Percentiles rank a stretch among this genome's conserved stretches.
These are phyloP conservation scores for Polyporus tsugae DNA, from an alignment of 1,284 basidiomycete genomes.

Conservation along the genomic window DNA sequence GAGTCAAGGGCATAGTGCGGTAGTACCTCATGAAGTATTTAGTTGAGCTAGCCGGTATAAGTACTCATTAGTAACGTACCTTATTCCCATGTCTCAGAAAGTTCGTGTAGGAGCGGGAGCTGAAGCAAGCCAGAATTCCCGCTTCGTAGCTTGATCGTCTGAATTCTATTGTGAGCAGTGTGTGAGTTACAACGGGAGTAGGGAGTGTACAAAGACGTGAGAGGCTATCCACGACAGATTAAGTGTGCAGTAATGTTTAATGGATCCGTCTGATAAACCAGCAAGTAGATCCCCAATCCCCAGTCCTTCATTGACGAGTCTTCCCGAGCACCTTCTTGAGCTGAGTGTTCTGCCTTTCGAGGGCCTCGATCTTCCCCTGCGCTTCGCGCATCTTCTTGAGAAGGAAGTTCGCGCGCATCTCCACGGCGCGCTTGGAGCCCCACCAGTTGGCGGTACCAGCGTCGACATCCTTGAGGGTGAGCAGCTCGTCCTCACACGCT, in stretches of 20 bases:
- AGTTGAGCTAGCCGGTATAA: neutral
- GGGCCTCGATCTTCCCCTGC: constrained; percentile 68
- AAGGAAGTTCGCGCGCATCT: constrained; percentile 72
- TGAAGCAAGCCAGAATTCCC: neutral
- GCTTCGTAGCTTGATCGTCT: neutral
- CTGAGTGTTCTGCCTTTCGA: constrained; percentile 76
- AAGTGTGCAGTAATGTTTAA: constrained; percentile 7
- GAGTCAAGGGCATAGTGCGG: neutral
- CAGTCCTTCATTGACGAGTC: constrained; percentile 4
- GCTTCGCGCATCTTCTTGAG: constrained; percentile 79
- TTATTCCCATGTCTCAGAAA: neutral
- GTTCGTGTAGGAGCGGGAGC: neutral
- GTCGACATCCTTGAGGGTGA: constrained; percentile 69
- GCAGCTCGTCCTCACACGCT: constrained; percentile 81
- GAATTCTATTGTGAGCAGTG: neutral
- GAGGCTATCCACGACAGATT: neutral
- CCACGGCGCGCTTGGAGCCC: constrained; percentile 60
- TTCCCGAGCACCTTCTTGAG: constrained; percentile 63
- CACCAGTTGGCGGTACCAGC: constrained; percentile 55
- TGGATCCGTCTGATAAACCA: neutral
- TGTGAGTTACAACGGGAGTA: neutral
- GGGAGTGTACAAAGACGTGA: neutral
- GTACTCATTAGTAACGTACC: neutral
- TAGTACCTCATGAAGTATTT: neutral
- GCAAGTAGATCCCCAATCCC: neutral